Percentiles rank a stretch among this genome's conserved stretches.
phyloP scores from a whole-genome alignment of 345 rosid species.

The Nasturtium officinale region DNA sequence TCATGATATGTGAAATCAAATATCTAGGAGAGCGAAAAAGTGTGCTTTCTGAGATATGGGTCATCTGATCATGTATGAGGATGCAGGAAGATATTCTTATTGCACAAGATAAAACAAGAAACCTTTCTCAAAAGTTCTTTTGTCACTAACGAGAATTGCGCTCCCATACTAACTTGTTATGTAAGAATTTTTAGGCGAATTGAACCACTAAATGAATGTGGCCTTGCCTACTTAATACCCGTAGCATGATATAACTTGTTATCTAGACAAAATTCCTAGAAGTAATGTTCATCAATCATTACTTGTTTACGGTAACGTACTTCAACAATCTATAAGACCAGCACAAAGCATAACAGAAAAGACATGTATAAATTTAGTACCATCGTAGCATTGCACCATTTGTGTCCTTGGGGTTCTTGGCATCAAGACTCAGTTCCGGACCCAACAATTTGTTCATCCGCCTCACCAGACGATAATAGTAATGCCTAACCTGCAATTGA shows the following conservation, averaged over 20 bases:
- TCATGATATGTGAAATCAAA: neutral
- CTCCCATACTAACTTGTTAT: neutral
- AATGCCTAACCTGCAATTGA: conserved; percentile 89
- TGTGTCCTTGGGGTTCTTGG: conserved; percentile 96
- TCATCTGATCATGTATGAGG: conserved; percentile 22
- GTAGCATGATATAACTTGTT: conserved; percentile 21
- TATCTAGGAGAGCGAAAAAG: neutral
- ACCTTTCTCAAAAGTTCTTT: neutral
- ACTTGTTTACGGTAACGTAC: neutral
- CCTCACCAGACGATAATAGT: conserved; percentile 94
- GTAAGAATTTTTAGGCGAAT: neutral
- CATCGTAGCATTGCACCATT: conserved; percentile 99
- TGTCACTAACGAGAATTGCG: conserved; percentile 8
- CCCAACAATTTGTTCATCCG: conserved; percentile 98
- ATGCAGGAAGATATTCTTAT: neutral
- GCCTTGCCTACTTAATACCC: conserved; percentile 2
- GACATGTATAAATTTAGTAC: conserved; percentile 44
- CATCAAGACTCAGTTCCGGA: conserved; percentile 88
- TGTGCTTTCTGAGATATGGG: neutral
- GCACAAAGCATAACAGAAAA: conserved; percentile 19
- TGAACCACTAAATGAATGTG: neutral
- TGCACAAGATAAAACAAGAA: conserved; percentile 20
- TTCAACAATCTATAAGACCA: conserved; percentile 16
- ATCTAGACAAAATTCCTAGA: conserved; percentile 11
- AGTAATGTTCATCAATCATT: neutral